Evolutionary conservation across 2,329 filamentous ascomycete species (phyloP), one percentile per base, ranked within the genome.

Genomic region (Thielaviopsis euricoi): DNA sequence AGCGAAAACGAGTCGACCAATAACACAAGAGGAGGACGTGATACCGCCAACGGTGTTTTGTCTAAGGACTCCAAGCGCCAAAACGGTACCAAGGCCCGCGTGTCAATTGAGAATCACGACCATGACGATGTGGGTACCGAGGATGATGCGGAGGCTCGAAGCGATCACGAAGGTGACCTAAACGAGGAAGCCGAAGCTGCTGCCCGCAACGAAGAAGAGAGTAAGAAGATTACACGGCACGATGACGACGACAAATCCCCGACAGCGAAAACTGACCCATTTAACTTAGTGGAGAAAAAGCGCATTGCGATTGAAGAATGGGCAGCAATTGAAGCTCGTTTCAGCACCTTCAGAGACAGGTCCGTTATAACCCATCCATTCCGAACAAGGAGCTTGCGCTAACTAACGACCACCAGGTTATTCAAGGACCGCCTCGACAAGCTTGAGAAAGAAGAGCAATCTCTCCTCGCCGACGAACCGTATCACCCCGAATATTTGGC

Each of bases 401-500:
- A 62, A 70, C 55, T 15, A 21, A 40, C 62, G 68, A 55, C 57
- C 57, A 52, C 9, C 65, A 94, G 89, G 63, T 78, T 96, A 49
- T 93, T 90, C 69, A 88, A 93, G 66, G 91, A 97, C 69, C 82
- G 89, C 62, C 78, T 98, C 22, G 84, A 87, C 55, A 83, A 87
- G 65, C 76, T 95, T 58, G 89, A 95, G 65, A 73, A 77, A 63
- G 81, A 85, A 68, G 82, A 85, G 65, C 76, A 76, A 33, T 82
- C 82, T 68, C 71, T 85, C 19, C 70, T 74, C 58, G 73, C 78
- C 63, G 74, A 78, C 52, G 75, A 74, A 57, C 81, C 81, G n/a
- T 85, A 82, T n/a, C 93, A 98, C 67, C 87, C 89, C 40, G 91
- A 95, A 68, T 91, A 90, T 64, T 76, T 96, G 40, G 87, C 87